Conservation (phyloP, 163 green algal species). For the Prototheca stagnorum region DNA sequence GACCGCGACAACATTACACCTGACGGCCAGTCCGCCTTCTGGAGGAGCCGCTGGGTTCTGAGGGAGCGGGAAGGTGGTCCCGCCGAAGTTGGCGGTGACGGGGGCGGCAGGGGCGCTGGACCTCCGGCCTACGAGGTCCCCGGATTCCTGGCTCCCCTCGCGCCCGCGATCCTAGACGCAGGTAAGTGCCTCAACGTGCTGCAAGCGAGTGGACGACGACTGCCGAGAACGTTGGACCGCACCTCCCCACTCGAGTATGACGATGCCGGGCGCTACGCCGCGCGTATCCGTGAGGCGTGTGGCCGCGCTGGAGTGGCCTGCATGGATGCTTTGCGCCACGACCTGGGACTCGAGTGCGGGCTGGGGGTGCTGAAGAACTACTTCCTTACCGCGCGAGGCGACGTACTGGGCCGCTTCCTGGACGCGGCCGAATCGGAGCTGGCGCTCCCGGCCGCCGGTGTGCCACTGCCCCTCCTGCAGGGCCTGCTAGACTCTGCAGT, state of each 20-base stretch:
- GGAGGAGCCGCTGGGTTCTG: conserved; percentile 38
- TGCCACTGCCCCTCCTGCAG: conserved; percentile 58
- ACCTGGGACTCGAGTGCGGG: conserved; percentile 16
- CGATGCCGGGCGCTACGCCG: conserved; percentile 14
- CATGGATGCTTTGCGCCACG: conserved; percentile 26
- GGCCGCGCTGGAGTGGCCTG: conserved; percentile 17
- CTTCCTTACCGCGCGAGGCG: conserved; percentile 67
- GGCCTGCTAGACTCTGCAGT: conserved; percentile 53
- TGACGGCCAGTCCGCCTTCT: conserved; percentile 55
- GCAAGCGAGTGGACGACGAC: no score
- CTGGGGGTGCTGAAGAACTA: conserved; percentile 34
- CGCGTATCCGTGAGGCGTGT: conserved; percentile 14
- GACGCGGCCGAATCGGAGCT: conserved; percentile 67
- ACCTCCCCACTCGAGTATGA: conserved; percentile 13
- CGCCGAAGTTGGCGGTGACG: background rate
- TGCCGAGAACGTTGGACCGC: no score
- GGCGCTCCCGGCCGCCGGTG: conserved; percentile 21
- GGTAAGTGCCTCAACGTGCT: conserved; percentile 85
- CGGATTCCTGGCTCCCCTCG: conserved; percentile 24
- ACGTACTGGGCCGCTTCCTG: conserved; percentile 70
- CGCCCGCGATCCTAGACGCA: conserved; percentile 19
- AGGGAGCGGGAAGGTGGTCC: background rate
- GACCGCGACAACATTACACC: conserved; percentile 21
- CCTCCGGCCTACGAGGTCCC: conserved; percentile 19
- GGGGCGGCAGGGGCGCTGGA: no score